Conservation (phyloP, 2,329 filamentous ascomycete genomes). For the Cucurbitaria berberidis region DNA sequence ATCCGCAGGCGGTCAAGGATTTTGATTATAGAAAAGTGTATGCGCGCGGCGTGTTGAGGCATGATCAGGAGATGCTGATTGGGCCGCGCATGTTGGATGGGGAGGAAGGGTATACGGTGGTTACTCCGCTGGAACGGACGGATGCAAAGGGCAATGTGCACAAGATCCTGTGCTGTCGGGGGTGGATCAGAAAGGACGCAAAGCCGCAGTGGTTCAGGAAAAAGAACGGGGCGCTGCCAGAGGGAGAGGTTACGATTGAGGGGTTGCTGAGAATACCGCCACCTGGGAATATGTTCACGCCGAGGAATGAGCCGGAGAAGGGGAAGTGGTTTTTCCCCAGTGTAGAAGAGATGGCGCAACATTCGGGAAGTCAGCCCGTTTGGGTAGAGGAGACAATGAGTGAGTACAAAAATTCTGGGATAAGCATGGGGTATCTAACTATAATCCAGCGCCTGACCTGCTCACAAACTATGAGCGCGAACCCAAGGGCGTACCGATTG, state of each 20-base stretch:
- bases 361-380: constrained; percentile 82
- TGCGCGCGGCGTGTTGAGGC: constrained; percentile 74
- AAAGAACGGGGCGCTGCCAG: constrained; percentile 66
- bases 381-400: constrained; percentile 97
- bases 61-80: constrained; percentile 96
- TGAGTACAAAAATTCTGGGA: constrained; percentile 51
- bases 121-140: constrained; percentile 84
- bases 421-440: constrained; percentile 36
- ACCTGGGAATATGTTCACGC: constrained; percentile 98
- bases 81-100: constrained; percentile 89
- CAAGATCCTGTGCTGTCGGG: constrained; percentile 85
- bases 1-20: constrained; percentile 79
- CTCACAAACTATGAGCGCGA: constrained; percentile 77
- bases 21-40: constrained; percentile 91
- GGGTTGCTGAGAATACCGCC: constrained; percentile 86
- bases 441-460: constrained; percentile 72
- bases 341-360: constrained; percentile 84
- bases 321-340: constrained; percentile 95
- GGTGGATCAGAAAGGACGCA: constrained; percentile 86
- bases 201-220: constrained; percentile 66
- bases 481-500: constrained; percentile 85
- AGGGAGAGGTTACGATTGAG: constrained; percentile 76
- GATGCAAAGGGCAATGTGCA: constrained; percentile 51
- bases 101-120: constrained; percentile 85
- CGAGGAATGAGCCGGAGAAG: constrained; percentile 81